Base-by-base conservation (phyloP, 257 asterid genomes). In the Scutellaria galericulata region DNA sequence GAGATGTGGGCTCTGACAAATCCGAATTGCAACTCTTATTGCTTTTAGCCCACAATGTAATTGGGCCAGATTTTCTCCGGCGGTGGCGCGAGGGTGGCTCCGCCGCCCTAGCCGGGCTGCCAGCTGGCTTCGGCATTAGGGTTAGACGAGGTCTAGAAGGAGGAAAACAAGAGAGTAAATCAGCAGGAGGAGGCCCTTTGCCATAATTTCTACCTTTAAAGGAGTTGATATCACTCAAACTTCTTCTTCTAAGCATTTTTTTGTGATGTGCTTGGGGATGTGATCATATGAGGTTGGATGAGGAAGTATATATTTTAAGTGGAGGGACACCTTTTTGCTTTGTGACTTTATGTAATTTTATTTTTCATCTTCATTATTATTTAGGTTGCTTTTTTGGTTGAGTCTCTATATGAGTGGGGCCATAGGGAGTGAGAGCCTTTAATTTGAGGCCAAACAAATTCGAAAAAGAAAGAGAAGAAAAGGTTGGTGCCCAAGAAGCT, bases 131-230 rank as follows among this genome's bases (percentile, higher is more conserved):
- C 0, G 97, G 97, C 96, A 86, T 83, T 56, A 89, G 62, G 37
- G 37, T 31, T 31, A 31, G 37, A 64, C 84, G 96, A 15, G 90
- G 86, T 78, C 95, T 84, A 9, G 97, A 46, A 7, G 10, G 47
- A 10, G 97, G 97, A 77, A 91, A 89, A 71, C 97, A 89, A 0
- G 89, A 93, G 56, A 91, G 80, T 14, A 91, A 85, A 79, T 91
- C 97, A 13, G 93, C 74, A 12, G 97, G 68, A 2, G 93, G 90
- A 62, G 90, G 89, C 22, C 91, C 94, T 76, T 84, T 89, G 54
- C 88, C 86, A 45, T 83, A 7, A 7, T 9, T 88, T 85, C 87
- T 88, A 62, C 83, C 79, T 78, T 73, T 86, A 91, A 88, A 86
- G 67, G 35, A 77, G 39, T 10, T 47, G 15, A 41, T 51, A 14